Percentiles rank a stretch among this genome's conserved stretches.
phyloP scores from a whole-genome alignment of 78 protist species.

The Tieghemostelium lacteum region DNA sequence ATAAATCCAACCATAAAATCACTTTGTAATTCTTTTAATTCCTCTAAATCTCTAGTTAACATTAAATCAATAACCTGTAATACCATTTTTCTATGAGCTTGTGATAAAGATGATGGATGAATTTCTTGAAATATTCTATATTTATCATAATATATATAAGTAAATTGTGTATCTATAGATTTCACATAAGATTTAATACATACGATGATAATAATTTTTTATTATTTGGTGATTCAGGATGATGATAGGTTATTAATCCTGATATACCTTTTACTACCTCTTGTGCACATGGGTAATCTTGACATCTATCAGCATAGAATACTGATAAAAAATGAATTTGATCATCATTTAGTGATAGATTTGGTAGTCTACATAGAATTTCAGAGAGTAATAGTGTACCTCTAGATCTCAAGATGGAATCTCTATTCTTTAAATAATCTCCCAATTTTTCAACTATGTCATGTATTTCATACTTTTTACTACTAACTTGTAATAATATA shows the following conservation, averaged over 20 bases:
- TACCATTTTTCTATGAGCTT: slow-evolving; percentile 71
- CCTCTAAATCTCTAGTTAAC: slow-evolving; percentile 22
- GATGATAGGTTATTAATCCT: slow-evolving; percentile 57
- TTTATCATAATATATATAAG: neutral
- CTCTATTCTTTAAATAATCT: slow-evolving; percentile 75
- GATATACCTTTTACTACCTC: slow-evolving; percentile 75
- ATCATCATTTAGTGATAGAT: slow-evolving; percentile 22
- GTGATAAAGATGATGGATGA: slow-evolving; percentile 69
- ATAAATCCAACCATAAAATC: slow-evolving; percentile 87
- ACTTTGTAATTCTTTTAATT: slow-evolving; percentile 43
- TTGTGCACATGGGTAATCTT: slow-evolving; percentile 60
- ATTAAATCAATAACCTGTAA: slow-evolving; percentile 32
- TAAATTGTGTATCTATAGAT: neutral
- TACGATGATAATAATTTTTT: slow-evolving; percentile 55
- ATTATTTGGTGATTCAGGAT: slow-evolving; percentile 26
- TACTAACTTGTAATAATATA: slow-evolving; percentile 17
- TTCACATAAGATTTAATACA: neutral
- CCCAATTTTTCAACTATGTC: slow-evolving; percentile 57
- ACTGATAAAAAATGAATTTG: slow-evolving; percentile 38
- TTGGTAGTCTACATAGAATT: slow-evolving; percentile 71
- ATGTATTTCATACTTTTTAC: slow-evolving; percentile 14
- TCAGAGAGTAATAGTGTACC: slow-evolving; percentile 79
- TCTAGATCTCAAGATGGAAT: slow-evolving; percentile 70
- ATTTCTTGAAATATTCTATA: slow-evolving; percentile 75
- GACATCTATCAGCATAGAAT: slow-evolving; percentile 60